Evolutionary conservation across 2,329 filamentous ascomycete genomes (phyloP).

Genomic region (Penicillium sp.): DNA sequence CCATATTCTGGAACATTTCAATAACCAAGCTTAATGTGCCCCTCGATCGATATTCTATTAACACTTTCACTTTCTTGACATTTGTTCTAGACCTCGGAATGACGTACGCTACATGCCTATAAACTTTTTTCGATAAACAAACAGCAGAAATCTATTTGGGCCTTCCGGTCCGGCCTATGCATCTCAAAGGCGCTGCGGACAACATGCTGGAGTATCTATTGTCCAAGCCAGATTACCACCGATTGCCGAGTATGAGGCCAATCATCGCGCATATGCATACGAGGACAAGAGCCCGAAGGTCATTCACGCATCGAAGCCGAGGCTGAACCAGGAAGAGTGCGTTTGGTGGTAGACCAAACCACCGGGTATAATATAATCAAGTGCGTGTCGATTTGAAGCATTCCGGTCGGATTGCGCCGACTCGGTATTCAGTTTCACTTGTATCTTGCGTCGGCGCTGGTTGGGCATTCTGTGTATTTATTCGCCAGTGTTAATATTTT

Average conservation of each 20-base stretch:
- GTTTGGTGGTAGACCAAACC: conserved; percentile 22
- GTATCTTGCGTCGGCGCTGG: neutral
- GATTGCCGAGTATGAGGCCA: neutral
- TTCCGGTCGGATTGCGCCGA: conserved; percentile 7
- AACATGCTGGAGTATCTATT: neutral
- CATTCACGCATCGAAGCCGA: conserved; percentile 6
- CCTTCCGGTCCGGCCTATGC: neutral
- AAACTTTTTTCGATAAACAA: neutral
- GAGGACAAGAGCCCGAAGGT: neutral
- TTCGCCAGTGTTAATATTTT: neutral
- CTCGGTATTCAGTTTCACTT: neutral
- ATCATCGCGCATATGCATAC: neutral
- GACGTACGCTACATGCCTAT: neutral
- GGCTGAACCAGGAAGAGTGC: conserved; percentile 5
- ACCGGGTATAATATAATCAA: conserved; percentile 23
- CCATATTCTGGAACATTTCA: neutral
- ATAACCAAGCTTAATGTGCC: neutral
- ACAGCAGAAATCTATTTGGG: neutral
- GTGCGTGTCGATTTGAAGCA: conserved; percentile 14
- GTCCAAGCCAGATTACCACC: conserved; percentile 4
- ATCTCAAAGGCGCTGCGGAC: neutral
- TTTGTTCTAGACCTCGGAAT: neutral
- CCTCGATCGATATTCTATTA: neutral
- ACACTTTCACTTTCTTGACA: neutral
- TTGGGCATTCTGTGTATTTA: neutral